These are phyloP conservation scores for Ammopiptanthus mongolicus DNA, from an alignment of 306 rosid genomes.

Conservation along the genomic window DNA sequence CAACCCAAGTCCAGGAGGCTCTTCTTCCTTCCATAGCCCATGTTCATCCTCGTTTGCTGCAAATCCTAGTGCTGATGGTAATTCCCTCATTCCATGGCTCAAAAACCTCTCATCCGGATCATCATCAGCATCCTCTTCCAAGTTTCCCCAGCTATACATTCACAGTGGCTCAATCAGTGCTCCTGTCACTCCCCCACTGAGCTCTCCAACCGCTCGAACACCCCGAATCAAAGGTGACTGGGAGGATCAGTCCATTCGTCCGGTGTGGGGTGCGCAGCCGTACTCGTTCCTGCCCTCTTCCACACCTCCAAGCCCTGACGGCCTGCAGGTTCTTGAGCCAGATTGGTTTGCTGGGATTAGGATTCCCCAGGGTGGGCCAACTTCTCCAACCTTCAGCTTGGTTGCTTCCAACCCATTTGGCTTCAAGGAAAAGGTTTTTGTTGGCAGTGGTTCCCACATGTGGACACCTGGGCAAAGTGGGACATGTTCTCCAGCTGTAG, in stretches of 20 bases:
- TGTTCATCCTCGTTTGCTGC: conserved; percentile 58
- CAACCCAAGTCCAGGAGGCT: conserved; percentile 85
- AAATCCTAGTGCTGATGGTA: conserved; percentile 53
- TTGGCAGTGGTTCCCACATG: conserved; percentile 65
- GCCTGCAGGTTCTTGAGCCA: conserved; percentile 56
- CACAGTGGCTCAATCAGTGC: conserved; percentile 77
- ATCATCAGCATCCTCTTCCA: conserved; percentile 73
- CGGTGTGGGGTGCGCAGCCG: conserved; percentile 50
- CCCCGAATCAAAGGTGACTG: conserved; percentile 55
- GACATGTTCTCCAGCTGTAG: conserved; percentile 83
- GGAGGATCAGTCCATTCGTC: conserved; percentile 50
- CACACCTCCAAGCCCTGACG: conserved; percentile 83
- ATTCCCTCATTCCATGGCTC: conserved; percentile 89
- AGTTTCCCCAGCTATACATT: conserved; percentile 52
- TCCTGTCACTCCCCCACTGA: conserved; percentile 89
- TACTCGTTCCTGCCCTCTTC: conserved; percentile 66
- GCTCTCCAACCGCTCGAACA: conserved; percentile 80
- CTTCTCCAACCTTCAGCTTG: conserved; percentile 79
- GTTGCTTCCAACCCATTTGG: conserved; percentile 82
- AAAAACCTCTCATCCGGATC: conserved; percentile 77
- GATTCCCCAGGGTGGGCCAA: conserved; percentile 62
- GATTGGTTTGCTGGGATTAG: conserved; percentile 75
- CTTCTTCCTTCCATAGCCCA: conserved; percentile 89
- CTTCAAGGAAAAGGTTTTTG: conserved; percentile 57
- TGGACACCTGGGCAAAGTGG: conserved; percentile 95